phyloP scores from a whole-genome alignment of 2,329 filamentous ascomycete species.

The Rhytidhysteron rufulum region DNA sequence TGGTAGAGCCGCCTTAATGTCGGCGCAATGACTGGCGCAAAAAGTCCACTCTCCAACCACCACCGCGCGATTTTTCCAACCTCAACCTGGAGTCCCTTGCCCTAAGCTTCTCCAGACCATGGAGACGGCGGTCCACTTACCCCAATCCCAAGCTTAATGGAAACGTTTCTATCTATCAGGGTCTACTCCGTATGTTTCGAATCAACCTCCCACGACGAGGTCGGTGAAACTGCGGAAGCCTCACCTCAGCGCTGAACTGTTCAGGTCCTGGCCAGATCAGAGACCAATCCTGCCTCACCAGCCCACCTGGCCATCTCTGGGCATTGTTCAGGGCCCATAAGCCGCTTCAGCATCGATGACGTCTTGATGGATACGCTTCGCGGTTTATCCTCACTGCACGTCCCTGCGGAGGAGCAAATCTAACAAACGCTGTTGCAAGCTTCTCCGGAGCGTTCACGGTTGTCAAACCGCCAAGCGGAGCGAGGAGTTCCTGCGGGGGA shows the following conservation, averaged over 20 bases:
- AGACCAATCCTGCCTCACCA: conserved; percentile 2
- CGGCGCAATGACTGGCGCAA: no score
- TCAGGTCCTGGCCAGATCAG: no score
- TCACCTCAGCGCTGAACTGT: no score
- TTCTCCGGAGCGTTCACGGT: neutral
- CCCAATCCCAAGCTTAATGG: conserved; percentile 3
- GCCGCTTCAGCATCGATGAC: neutral
- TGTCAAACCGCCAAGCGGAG: conserved; percentile 8
- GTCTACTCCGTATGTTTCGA: conserved; percentile 11
- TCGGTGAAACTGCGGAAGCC: conserved; percentile 13
- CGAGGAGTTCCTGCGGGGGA: conserved; percentile 9
- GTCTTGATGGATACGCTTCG: neutral
- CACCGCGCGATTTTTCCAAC: no score
- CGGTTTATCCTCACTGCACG: neutral
- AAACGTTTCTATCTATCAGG: conserved; percentile 3
- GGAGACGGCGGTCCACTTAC: conserved; percentile 7
- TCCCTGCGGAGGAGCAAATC: neutral
- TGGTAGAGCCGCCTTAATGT: neutral
- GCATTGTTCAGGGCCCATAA: neutral
- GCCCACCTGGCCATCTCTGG: conserved; percentile 1
- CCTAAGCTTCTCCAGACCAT: no score
- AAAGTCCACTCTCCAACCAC: no score
- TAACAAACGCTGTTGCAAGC: conserved; percentile 1
- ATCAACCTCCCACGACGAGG: conserved; percentile 4
- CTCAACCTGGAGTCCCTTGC: no score